Base-by-base conservation (phyloP, 495 filamentous ascomycete species). In the Talaromyces thailandensis region DNA sequence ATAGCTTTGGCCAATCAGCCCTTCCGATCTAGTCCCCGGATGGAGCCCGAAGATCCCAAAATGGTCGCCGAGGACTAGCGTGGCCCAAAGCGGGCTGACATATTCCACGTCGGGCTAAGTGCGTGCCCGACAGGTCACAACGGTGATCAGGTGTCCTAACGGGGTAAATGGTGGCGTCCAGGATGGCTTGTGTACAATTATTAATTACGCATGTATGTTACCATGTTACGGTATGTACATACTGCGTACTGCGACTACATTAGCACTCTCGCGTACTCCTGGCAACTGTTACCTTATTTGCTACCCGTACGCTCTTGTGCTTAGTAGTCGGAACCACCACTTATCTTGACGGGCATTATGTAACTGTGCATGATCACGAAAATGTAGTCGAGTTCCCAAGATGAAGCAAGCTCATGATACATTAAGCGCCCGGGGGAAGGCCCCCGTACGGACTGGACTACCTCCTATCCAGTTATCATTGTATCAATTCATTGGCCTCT, bases 1-100 rank as follows among this genome's bases (percentile, higher is more conserved):
- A 60, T 60, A 60, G 1, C 26, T 26, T 16, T 24, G 7, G 21
- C 58, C 58, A 60, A 60, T 60, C 21, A 45, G 6, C 3, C 21
- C 16, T 9, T 16, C 32, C 21, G 9, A 3, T 2, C 4, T n/a
- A 45, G 35, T 60, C 58, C 58, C 58, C 58, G 58, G 21, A 12
- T 60, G 58, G 32, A 60, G 58, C 58, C 58, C 58, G 58, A 60
- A 25, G 32, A 28, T 60, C 58, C 8, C 21, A 28, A 43, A 21
- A 29, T 60, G 58, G 58, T 60, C 58, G 58, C 58, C 58, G 58
- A 60, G 14, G 23, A 37, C 40, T 60, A 35, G 18, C 31, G 32
- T 24, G 21, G 9, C 18, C 24, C 9, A 43, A 43, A 35, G 12
- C 9, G 14, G 40, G 23, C 21, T 55, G 28, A 24, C 21, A 26